phyloP scores from a whole-genome alignment of 345 rosid genomes.

The Euphorbia peplus region DNA sequence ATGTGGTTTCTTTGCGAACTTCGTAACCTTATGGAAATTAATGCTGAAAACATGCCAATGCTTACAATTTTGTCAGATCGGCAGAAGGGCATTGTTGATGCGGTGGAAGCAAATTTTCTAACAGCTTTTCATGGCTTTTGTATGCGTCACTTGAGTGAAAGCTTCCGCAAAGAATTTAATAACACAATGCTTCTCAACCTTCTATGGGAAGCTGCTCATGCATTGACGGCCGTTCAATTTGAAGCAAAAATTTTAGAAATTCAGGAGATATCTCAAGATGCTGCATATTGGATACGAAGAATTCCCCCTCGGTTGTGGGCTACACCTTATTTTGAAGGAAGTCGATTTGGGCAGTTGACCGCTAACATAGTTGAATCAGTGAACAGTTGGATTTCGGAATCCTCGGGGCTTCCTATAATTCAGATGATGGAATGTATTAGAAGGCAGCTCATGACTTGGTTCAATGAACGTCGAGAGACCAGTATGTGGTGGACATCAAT shows the following conservation, averaged over 20 bases:
- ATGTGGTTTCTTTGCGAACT: constrained; percentile 99
- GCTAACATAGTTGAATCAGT: constrained; percentile 82
- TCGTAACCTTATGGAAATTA: constrained; percentile 84
- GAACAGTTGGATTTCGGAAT: constrained; percentile 86
- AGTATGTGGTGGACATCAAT: constrained; percentile 95
- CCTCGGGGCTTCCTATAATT: constrained; percentile 93
- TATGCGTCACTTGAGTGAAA: constrained; percentile 91
- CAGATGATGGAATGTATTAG: constrained; percentile 99
- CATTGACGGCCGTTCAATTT: constrained; percentile 79
- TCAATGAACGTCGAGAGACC: constrained; percentile 86
- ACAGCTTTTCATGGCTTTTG: constrained; percentile 97
- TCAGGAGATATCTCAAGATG: constrained; percentile 89
- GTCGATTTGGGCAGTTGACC: constrained; percentile 83
- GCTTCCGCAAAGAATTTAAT: constrained; percentile 92
- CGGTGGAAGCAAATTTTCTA: constrained; percentile 88
- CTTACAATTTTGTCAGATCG: constrained; percentile 92
- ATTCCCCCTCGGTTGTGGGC: constrained; percentile 97
- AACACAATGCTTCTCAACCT: constrained; percentile 85
- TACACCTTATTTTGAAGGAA: constrained; percentile 91
- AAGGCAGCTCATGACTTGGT: constrained; percentile 98
- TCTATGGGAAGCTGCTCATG: constrained; percentile 95
- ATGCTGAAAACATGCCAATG: constrained; percentile 95
- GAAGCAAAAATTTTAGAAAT: constrained; percentile 87
- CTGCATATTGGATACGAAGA: constrained; percentile 87
- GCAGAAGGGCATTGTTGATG: constrained; percentile 83